phyloP scores from a whole-genome alignment of 192 early-diverging fungal genomes.

The Thoreauomyces humboldtii region DNA sequence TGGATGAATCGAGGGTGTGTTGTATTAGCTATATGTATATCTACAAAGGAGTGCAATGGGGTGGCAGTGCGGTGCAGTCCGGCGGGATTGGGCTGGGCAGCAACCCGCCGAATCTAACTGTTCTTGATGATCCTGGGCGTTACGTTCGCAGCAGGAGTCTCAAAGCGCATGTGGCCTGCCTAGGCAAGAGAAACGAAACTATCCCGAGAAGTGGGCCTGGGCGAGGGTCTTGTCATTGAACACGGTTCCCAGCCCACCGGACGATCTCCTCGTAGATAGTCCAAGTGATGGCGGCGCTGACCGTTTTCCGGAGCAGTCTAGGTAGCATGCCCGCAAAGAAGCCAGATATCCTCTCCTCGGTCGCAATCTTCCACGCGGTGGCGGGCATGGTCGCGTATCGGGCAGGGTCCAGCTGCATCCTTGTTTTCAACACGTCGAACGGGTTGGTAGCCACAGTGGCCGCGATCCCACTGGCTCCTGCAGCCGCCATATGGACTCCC shows the following conservation, averaged over 20 bases:
- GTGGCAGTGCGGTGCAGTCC: too few relatives aligned
- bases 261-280: conserved; percentile 87
- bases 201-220: too few relatives aligned
- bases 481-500: conserved; percentile 61
- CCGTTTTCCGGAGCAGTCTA: conserved; percentile 76
- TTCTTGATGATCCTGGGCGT: too few relatives aligned
- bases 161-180: too few relatives aligned
- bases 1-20: too few relatives aligned
- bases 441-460: conserved; percentile 86
- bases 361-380: conserved; percentile 45
- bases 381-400: conserved; percentile 58
- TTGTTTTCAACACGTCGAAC: conserved; percentile 91
- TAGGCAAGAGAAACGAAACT: too few relatives aligned
- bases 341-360: conserved; percentile 70
- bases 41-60: too few relatives aligned
- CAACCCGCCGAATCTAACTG: too few relatives aligned
- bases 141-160: too few relatives aligned
- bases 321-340: conserved; percentile 85
- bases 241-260: conserved; percentile 28
- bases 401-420: conserved; percentile 82
- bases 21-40: too few relatives aligned
- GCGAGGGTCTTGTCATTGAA: too few relatives aligned
- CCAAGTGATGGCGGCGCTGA: conserved; percentile 86
- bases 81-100: too few relatives aligned
- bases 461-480: conserved; percentile 64